Evolutionary conservation across 2,329 filamentous ascomycete genomes (phyloP), one percentile per base, ranked within the genome.

Genomic region (Stemphylium beticola): DNA sequence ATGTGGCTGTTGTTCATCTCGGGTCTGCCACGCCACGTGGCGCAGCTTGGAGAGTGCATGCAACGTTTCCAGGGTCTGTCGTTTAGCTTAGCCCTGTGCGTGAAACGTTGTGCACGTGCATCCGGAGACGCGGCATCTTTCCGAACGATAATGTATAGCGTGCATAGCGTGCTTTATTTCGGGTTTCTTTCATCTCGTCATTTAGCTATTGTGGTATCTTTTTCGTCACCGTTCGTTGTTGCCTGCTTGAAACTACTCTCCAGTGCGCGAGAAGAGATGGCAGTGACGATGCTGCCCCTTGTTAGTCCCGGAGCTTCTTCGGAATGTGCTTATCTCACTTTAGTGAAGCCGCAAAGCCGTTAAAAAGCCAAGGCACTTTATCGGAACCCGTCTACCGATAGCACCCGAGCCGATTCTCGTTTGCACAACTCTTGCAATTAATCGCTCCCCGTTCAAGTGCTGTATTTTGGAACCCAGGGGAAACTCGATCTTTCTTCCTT

Each of bases 131-230:
- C 33, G 39, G 26, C 34, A 44, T 39, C 32, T 22, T 26, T 33
- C 41, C 51, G 51, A 42, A 34, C 44, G 33, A 39, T 33, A 38
- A 31, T 34, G 14, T 31, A 22, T 15, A 33, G 26, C 17, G 36
- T 39, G 17, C 26, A 43, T 39, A 17, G 14, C 33, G 24, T 32
- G 34, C 34, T 31, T 49, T 40, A 17, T 26, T 32, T 49, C 50
- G 38, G 42, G 37, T 24, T 34, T 33, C 31, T 34, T 48, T 29
- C 24, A 34, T n/a, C 11, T 12, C 12, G 11, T 15, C 17, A 12
- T 36, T 4, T 15, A 10, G 15, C 22, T 20, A 65, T 50, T 42
- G 37, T 52, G 62, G 66, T 32, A 55, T 43, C 50, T 52, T 31
- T 22, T 58, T 38, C 36, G 59, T 59, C 54, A 45, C 50, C 43